These are phyloP conservation scores for Coniochaeta ligniaria DNA, from an alignment of 2,329 filamentous ascomycete genomes.

Conservation along the genomic window DNA sequence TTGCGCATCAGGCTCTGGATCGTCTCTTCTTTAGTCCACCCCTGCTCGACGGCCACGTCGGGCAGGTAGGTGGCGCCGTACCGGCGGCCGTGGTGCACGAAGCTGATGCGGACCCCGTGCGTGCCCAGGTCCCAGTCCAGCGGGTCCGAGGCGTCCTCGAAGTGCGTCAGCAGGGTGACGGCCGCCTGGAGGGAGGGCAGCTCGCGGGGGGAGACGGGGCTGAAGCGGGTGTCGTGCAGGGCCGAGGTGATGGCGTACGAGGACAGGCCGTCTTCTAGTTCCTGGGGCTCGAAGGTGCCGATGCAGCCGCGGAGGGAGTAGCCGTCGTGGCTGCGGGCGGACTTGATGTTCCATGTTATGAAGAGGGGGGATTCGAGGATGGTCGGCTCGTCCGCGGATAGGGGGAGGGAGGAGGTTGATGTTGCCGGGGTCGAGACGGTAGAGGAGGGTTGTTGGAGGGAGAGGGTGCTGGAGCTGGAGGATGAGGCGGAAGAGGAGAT, in stretches of 20 bases:
- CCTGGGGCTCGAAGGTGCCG: conserved; percentile 79
- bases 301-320: conserved; percentile 86
- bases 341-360: conserved; percentile 86
- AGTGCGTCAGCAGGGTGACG: conserved; percentile 79
- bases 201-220: conserved; percentile 44
- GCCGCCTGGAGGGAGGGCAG: conserved; percentile 53
- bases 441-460: conserved; percentile 16
- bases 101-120: conserved; percentile 83
- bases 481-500: conserved; percentile 20
- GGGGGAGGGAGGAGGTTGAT: conserved; percentile 24
- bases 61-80: conserved; percentile 89
- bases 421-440: conserved; percentile 33
- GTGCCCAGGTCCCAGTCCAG: conserved; percentile 82
- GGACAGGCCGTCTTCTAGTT: conserved; percentile 64
- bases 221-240: conserved; percentile 56
- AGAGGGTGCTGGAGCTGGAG: conserved; percentile 9
- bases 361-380: conserved; percentile 67
- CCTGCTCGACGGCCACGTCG: conserved; percentile 85
- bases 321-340: conserved; percentile 43
- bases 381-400: conserved; percentile 19
- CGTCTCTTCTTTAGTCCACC: conserved; percentile 91
- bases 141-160: conserved; percentile 65
- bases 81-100: conserved; percentile 63
- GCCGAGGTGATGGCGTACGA: conserved; percentile 79
- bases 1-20: conserved; percentile 87